Percentiles rank a stretch among this genome's conserved stretches.
Evolutionary conservation across 1,284 basidiomycete genomes (phyloP).

Genomic region (Cutaneotrichosporon cutaneum): DNA sequence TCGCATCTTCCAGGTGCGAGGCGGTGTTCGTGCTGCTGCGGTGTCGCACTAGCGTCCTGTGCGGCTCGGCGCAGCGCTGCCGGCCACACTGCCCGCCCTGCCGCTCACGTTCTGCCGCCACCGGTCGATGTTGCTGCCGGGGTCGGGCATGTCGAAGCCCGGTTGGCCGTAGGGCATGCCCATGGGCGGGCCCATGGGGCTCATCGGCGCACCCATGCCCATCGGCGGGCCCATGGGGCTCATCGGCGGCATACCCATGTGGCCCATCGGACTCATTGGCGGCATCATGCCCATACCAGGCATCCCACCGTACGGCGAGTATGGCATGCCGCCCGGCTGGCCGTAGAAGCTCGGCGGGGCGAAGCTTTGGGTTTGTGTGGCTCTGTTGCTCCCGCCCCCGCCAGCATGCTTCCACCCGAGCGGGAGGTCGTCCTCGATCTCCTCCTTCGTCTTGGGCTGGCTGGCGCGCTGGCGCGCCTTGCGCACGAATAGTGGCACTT

Average conservation of each 20-base stretch:
- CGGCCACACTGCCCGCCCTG: slow-evolving; percentile 3
- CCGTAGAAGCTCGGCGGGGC: slow-evolving; percentile 12
- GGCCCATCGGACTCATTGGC: slow-evolving; percentile 8
- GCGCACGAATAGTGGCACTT: slow-evolving; percentile 32
- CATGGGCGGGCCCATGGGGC: background rate
- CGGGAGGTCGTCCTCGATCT: slow-evolving; percentile 46
- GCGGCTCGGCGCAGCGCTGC: slow-evolving; percentile 2
- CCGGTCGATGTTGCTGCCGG: slow-evolving; percentile 27
- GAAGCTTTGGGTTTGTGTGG: background rate
- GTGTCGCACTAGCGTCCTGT: background rate
- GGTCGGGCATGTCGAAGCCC: slow-evolving; percentile 15
- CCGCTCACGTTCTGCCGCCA: slow-evolving; percentile 24
- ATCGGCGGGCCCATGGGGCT: background rate
- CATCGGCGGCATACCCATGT: slow-evolving; percentile 4
- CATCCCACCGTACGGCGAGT: slow-evolving; percentile 15
- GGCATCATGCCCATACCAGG: slow-evolving; percentile 3
- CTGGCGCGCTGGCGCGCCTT: slow-evolving; percentile 8
- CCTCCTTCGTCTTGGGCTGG: slow-evolving; percentile 18
- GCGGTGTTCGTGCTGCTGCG: too few species aligned
- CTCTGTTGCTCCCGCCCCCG: background rate
- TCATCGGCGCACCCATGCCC: background rate
- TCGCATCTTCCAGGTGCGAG: background rate
- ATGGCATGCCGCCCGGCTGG: background rate
- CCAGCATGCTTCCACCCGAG: slow-evolving; percentile 43
- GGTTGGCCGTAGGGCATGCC: slow-evolving; percentile 2